Percentiles rank a stretch among this genome's conserved stretches.
These are phyloP conservation scores for Saitozyma podzolica DNA, from an alignment of 768 basidiomycete species.

Conservation along the genomic window DNA sequence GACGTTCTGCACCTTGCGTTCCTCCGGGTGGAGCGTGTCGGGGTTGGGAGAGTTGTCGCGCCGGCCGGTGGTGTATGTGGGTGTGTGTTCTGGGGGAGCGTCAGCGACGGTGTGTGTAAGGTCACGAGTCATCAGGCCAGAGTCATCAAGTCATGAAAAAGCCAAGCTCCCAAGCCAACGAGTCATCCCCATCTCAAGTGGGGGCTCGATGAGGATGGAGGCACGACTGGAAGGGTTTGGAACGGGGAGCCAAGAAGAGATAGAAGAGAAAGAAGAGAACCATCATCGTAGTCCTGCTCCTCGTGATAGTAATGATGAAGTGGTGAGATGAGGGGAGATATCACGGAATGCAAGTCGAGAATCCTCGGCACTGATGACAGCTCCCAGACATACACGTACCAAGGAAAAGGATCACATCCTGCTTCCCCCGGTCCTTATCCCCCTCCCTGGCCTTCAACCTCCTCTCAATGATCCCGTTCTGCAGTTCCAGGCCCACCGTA, in stretches of 20 bases:
- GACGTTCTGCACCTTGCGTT: constrained; percentile 64
- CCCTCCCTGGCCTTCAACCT: constrained; percentile 22
- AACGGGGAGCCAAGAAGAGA: no score
- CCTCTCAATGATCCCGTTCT: constrained; percentile 49
- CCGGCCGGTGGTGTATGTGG: constrained; percentile 93
- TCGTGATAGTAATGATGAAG: no score
- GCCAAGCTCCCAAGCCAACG: background rate
- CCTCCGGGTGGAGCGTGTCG: constrained; percentile 63
- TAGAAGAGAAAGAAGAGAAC: no score
- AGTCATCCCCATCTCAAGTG: no score
- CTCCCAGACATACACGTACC: constrained; percentile 29
- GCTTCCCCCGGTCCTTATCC: constrained; percentile 13
- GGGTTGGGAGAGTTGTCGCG: constrained; percentile 60
- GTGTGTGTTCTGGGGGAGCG: constrained; percentile 66
- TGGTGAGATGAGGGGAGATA: no score
- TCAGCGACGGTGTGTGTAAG: no score
- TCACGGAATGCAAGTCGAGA: no score
- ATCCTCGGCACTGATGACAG: background rate
- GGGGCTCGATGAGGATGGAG: no score
- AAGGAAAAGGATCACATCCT: constrained; percentile 50
- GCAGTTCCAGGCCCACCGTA: constrained; percentile 52
- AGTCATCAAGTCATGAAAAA: background rate
- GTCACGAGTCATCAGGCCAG: no score
- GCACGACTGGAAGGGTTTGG: no score
- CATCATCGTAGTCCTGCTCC: no score